phyloP scores from a whole-genome alignment of 768 basidiomycete species.

The Russula brevipes region DNA sequence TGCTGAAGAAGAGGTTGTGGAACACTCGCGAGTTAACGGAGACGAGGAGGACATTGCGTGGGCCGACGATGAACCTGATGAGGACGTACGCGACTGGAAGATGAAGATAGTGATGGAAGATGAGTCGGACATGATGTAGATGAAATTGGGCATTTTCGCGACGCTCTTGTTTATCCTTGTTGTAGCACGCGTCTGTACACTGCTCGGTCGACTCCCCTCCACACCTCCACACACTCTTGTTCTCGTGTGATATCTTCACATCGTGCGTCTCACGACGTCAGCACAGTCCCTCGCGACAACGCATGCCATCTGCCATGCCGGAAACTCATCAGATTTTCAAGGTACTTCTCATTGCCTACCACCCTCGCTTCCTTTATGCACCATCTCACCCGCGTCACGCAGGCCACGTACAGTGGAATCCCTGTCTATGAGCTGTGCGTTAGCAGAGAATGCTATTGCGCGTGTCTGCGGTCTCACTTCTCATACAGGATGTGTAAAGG shows the following conservation, averaged over 20 bases:
- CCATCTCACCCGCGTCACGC: slow-evolving; percentile 21
- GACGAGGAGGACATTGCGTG: slow-evolving; percentile 63
- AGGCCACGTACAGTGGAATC: slow-evolving; percentile 92
- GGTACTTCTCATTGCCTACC: slow-evolving; percentile 37
- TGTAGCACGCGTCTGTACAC: slow-evolving; percentile 36
- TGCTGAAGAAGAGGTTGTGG: slow-evolving; percentile 20
- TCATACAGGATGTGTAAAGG: slow-evolving; percentile 80
- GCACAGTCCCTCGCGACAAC: slow-evolving; percentile 20
- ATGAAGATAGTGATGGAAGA: slow-evolving; percentile 66
- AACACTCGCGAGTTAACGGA: slow-evolving; percentile 26
- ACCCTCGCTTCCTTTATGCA: slow-evolving; percentile 24
- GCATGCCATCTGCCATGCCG: slow-evolving; percentile 47
- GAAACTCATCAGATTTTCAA: slow-evolving; percentile 81
- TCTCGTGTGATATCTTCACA: slow-evolving; percentile 22
- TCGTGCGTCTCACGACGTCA: slow-evolving; percentile 10
- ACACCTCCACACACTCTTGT: slow-evolving; percentile 20
- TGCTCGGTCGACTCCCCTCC: slow-evolving; percentile 16
- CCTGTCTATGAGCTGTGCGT: slow-evolving; percentile 89
- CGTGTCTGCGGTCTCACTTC: slow-evolving; percentile 38
- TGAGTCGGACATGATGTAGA: slow-evolving; percentile 35
- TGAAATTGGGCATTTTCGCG: not conserved
- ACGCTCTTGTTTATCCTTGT: slow-evolving; percentile 37
- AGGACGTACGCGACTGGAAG: slow-evolving; percentile 59
- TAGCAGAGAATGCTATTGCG: slow-evolving; percentile 29
- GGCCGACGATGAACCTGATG: slow-evolving; percentile 77